Percentiles rank a stretch among this genome's conserved stretches.
Evolutionary conservation across 129 eudicot species (phyloP).

Genomic region (Lonicera japonica): DNA sequence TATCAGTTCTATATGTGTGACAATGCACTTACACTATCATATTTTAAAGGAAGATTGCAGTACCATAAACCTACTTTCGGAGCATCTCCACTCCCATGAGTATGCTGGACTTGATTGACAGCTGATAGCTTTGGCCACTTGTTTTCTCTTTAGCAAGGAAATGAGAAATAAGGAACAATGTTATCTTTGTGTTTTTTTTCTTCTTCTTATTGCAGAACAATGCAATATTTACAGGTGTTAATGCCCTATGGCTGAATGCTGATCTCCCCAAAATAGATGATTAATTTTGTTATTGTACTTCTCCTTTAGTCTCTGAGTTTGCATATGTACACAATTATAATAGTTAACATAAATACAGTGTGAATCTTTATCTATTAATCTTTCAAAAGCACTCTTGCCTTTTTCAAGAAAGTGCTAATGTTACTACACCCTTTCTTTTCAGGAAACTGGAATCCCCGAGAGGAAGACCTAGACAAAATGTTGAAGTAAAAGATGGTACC

Average conservation of each 20-base stretch:
- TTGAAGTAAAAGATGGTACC: constrained; percentile 72
- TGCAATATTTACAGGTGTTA: neutral
- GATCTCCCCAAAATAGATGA: neutral
- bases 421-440: constrained; percentile 14
- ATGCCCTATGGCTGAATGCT: neutral
- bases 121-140: no score
- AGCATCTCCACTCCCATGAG: neutral
- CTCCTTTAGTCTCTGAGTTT: neutral
- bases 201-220: no score
- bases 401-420: neutral
- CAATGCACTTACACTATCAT: no score
- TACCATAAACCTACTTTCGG: neutral
- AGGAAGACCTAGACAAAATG: constrained; percentile 48
- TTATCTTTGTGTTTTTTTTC: no score
- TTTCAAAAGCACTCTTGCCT: neutral
- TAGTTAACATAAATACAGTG: no score
- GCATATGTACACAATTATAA: neutral
- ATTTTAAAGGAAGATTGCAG: neutral
- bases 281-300: neutral
- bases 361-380: neutral
- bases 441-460: constrained; percentile 86
- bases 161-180: no score
- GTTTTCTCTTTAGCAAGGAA: no score
- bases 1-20: neutral
- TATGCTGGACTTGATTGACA: neutral